phyloP scores from a whole-genome alignment of 2,329 filamentous ascomycete genomes.

The Microdochium bolleyi region DNA sequence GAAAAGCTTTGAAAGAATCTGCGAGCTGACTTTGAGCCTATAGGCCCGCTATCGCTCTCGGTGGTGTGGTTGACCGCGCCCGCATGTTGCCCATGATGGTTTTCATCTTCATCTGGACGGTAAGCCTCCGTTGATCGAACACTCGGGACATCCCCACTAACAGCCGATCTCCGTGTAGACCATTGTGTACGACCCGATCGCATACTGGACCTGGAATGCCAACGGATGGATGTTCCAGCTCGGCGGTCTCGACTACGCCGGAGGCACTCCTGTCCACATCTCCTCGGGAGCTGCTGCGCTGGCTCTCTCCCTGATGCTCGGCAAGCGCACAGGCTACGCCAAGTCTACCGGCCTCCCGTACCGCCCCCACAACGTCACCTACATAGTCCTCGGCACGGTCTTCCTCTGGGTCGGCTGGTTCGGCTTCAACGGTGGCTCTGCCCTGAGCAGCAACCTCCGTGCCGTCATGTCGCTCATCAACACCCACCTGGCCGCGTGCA shows the following conservation, averaged over 20 bases:
- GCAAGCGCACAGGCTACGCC: constrained; percentile 57
- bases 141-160: not conserved
- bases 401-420: constrained; percentile 94
- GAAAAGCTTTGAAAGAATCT: not conserved
- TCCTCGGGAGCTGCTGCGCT: constrained; percentile 64
- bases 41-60: constrained; percentile 49
- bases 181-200: constrained; percentile 65
- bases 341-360: constrained; percentile 56
- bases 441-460: constrained; percentile 73
- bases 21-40: constrained; percentile 2
- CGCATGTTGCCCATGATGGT: constrained; percentile 53
- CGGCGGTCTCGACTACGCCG: constrained; percentile 66
- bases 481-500: constrained; percentile 78
- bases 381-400: constrained; percentile 65
- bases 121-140: not conserved
- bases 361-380: constrained; percentile 65
- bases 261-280: constrained; percentile 69
- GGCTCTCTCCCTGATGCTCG: constrained; percentile 66
- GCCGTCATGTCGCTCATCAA: constrained; percentile 85
- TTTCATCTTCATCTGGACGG: constrained; percentile 63
- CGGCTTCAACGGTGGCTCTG: constrained; percentile 87
- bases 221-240: constrained; percentile 65
- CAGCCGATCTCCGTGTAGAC: constrained; percentile 23
- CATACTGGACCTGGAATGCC: constrained; percentile 72
- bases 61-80: constrained; percentile 52